These are phyloP conservation scores for Cryptosporidium felis DNA, from an alignment of 169 alveolate species.

Conservation along the genomic window DNA sequence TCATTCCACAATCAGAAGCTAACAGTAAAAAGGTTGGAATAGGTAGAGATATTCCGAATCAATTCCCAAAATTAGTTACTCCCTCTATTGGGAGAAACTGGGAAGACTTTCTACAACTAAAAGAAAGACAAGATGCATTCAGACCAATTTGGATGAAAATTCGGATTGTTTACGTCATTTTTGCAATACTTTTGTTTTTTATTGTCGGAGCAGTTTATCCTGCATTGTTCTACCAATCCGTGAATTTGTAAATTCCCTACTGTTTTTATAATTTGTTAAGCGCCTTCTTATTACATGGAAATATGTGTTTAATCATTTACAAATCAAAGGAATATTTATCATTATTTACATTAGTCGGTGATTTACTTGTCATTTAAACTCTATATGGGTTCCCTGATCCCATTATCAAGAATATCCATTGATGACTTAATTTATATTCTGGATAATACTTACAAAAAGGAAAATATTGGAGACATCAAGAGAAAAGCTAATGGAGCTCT, in stretches of 20 bases:
- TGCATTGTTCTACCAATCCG: constrained; percentile 62
- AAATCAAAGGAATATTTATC: too few species aligned
- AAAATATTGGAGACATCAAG: not conserved
- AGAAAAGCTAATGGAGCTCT: too few species aligned
- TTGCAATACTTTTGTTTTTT: constrained; percentile 23
- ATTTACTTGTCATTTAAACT: too few species aligned
- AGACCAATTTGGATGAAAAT: constrained; percentile 61
- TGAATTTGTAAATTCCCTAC: not conserved
- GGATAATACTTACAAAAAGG: too few species aligned
- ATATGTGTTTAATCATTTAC: too few species aligned
- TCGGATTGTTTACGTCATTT: constrained; percentile 23
- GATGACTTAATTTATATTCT: not conserved
- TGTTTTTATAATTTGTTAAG: not conserved
- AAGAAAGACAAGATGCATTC: constrained; percentile 40
- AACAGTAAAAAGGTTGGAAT: constrained; percentile 85
- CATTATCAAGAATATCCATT: constrained; percentile 41
- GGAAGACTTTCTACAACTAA: constrained; percentile 82
- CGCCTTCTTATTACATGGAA: too few species aligned
- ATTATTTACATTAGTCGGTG: too few species aligned
- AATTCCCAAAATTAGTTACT: constrained; percentile 86
- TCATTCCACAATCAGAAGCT: constrained; percentile 89
- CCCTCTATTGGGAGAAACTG: constrained; percentile 91
- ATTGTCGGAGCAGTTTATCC: constrained; percentile 66
- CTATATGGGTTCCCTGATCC: not conserved
- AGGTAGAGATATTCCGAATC: constrained; percentile 89